Evolutionary conservation across 176 grass and related monocot genomes (phyloP), one percentile per base, ranked within the genome.

Genomic region (Thinopyrum elongatum): DNA sequence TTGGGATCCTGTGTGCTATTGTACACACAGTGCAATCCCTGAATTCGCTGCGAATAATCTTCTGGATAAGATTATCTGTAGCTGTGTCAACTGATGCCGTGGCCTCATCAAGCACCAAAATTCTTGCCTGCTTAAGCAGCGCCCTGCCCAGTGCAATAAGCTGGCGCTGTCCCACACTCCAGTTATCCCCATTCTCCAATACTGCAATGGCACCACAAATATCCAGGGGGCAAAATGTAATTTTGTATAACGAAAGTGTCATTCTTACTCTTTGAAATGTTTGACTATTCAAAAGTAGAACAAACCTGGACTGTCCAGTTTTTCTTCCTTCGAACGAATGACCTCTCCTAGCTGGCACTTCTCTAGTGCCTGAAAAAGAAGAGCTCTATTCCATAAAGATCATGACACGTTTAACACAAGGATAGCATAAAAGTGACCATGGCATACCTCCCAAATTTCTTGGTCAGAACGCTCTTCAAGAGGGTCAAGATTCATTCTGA

Each of bases 31-130:
- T 96, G 80, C 97, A 99, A 66, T 94, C 87, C 77, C 80, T 87
- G 83, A 99, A 99, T 76, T 99, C 97, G 28, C 88, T 94, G 63
- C 94, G 94, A n/a, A 99, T 99, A 63, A 99, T 99, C 89, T 94
- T 95, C 84, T 99, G 97, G 79, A 99, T 96, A 79, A 99, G 90
- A 87, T 96, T 99, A 74, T 99, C 97, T 3, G 97, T 99, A 82
- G 94, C 92, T 27, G 97, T 94, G 83, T 99, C 97, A 70, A 99
- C 97, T 34, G 97, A 99, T 70, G 97, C 97, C 10, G 97, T 99
- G 30, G 97, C 97, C 85, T 99, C 97, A 80, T 99, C 97, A 51
- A 99, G 92, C 75, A 99, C 97, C 58, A 99, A 89, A 58, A 99
- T 99, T 81, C 88, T 87, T 60, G 97, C 92, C 81, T 92, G 92